Evolutionary conservation across 2,329 filamentous ascomycete genomes (phyloP).

Genomic region (Penicillium paneum): DNA sequence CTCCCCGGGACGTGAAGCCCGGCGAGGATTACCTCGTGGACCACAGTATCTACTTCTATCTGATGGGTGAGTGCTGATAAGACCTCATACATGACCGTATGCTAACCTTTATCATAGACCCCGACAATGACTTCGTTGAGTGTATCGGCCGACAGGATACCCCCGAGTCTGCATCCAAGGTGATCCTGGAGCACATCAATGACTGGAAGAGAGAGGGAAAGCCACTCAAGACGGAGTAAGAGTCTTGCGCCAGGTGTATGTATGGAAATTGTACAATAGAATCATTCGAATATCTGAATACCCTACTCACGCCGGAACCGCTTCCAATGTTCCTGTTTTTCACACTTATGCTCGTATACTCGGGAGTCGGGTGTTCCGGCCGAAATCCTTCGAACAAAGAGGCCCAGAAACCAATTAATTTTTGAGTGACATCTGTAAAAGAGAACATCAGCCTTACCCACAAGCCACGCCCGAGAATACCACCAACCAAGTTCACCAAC

Average conservation of each 20-base stretch:
- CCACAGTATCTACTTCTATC: slow-evolving; percentile 98
- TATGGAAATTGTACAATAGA: slow-evolving; percentile 26
- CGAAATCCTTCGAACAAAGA: not conserved
- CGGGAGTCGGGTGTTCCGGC: no score
- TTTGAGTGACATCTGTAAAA: not conserved
- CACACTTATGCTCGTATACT: not conserved
- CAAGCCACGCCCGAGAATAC: not conserved
- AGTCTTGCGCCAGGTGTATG: slow-evolving; percentile 8
- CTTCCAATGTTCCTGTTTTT: not conserved
- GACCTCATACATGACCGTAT: not conserved
- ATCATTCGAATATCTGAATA: slow-evolving; percentile 24
- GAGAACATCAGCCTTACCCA: not conserved
- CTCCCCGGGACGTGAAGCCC: slow-evolving; percentile 79
- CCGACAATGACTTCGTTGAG: slow-evolving; percentile 96
- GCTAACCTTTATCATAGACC: slow-evolving; percentile 56
- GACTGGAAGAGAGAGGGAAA: slow-evolving; percentile 62
- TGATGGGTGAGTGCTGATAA: slow-evolving; percentile 65
- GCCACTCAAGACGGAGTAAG: slow-evolving; percentile 48
- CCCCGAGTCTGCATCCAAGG: slow-evolving; percentile 74
- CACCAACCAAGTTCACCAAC: not conserved
- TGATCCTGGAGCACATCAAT: slow-evolving; percentile 83
- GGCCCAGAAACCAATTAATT: not conserved
- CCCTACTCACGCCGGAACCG: slow-evolving; percentile 22
- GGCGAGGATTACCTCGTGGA: slow-evolving; percentile 97
- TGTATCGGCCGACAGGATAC: slow-evolving; percentile 93